phyloP scores from a whole-genome alignment of 352 stramenopile genomes.

The Peronosclerospora sorghi region DNA sequence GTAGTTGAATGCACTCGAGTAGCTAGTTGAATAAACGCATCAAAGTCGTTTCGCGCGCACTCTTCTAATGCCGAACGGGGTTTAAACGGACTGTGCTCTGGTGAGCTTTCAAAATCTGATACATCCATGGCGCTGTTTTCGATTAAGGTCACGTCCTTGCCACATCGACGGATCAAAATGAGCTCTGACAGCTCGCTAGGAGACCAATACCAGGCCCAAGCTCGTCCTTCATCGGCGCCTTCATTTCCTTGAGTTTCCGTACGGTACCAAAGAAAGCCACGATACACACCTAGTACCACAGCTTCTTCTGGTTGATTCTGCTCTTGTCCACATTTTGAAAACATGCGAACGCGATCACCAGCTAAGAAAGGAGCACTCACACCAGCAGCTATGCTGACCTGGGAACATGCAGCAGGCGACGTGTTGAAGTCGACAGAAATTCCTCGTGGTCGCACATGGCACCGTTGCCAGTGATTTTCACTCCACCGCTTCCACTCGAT shows the following conservation, averaged over 20 bases:
- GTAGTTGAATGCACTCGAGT: conserved; percentile 42
- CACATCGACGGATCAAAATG: conserved; percentile 63
- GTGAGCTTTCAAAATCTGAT: conserved; percentile 26
- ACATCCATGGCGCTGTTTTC: conserved; percentile 68
- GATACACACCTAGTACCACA: conserved; percentile 89
- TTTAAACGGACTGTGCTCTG: conserved; percentile 29
- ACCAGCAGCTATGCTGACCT: conserved; percentile 81
- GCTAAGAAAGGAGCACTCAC: conserved; percentile 84
- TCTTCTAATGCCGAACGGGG: conserved; percentile 40
- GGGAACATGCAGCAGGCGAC: conserved; percentile 81
- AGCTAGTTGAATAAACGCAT: conserved; percentile 52
- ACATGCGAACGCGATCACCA: conserved; percentile 91
- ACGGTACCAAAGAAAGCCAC: conserved; percentile 90
- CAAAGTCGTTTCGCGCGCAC: conserved; percentile 33
- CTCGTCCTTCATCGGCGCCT: conserved; percentile 85
- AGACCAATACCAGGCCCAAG: conserved; percentile 94
- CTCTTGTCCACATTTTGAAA: conserved; percentile 88
- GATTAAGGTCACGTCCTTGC: conserved; percentile 81
- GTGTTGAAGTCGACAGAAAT: conserved; percentile 93
- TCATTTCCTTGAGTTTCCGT: conserved; percentile 95
- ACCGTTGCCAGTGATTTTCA: conserved; percentile 73
- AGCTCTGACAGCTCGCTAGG: conserved; percentile 85
- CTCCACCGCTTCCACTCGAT: conserved; percentile 78
- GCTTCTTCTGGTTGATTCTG: conserved; percentile 95
- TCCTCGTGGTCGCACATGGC: conserved; percentile 65